Conservation (phyloP, 306 rosid species). For the Benincasa hispida region DNA sequence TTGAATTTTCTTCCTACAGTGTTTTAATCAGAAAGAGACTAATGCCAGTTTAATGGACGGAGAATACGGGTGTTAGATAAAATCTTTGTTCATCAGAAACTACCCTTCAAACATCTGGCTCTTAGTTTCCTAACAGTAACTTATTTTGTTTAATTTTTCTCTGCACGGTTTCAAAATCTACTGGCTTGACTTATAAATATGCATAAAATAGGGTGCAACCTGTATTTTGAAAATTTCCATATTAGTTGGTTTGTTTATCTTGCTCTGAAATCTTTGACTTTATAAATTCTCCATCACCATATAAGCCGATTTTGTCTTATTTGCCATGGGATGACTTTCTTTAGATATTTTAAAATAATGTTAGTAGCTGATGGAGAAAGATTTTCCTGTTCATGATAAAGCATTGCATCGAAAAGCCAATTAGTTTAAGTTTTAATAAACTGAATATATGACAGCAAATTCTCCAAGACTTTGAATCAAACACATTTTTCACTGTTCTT, state of each 20-base stretch:
- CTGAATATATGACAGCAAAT: not conserved
- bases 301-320: not conserved
- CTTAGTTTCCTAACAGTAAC: not conserved
- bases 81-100: not conserved
- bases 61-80: not conserved
- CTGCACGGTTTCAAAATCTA: not conserved
- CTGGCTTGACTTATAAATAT: not conserved
- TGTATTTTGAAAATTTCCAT: not conserved
- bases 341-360: not conserved
- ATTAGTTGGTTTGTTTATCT: not conserved
- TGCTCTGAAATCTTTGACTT: not conserved
- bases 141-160: not conserved
- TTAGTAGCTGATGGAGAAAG: not conserved
- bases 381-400: not conserved
- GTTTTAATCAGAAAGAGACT: not conserved
- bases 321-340: not conserved
- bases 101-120: not conserved
- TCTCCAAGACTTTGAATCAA: not conserved
- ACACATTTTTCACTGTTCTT: not conserved
- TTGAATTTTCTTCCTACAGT: not conserved
- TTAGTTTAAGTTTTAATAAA: not conserved
- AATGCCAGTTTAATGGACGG: not conserved
- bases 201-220: not conserved
- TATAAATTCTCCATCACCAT: not conserved
- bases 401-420: not conserved